Evolutionary conservation across 768 basidiomycete species (phyloP).

Genomic region (Solioccasus polychromus): DNA sequence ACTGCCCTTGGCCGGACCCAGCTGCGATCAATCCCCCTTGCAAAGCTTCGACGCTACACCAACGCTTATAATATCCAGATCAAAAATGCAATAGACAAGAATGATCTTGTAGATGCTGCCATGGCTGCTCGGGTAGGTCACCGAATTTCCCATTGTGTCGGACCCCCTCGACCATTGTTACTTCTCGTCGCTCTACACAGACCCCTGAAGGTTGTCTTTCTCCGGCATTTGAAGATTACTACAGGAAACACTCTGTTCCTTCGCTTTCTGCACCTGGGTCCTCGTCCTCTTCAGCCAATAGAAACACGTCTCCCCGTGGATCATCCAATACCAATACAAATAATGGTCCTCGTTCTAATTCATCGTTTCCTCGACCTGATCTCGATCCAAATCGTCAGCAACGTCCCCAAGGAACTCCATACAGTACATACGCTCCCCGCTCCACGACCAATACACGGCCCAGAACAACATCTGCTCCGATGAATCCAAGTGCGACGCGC

Average conservation of each 20-base stretch:
- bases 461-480: constrained; percentile 23
- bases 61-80: constrained; percentile 66
- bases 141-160: neutral
- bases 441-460: constrained; percentile 10
- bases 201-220: constrained; percentile 60
- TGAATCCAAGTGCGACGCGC: constrained; percentile 11
- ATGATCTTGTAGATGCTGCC: constrained; percentile 70
- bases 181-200: constrained; percentile 30
- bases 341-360: constrained; percentile 24
- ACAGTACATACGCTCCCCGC: constrained; percentile 18
- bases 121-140: constrained; percentile 47
- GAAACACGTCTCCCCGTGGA: constrained; percentile 14
- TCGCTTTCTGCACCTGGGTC: constrained; percentile 8
- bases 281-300: constrained; percentile 16
- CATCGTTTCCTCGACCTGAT: constrained; percentile 60
- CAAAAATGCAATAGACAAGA: constrained; percentile 68
- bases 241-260: constrained; percentile 31
- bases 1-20: constrained; percentile 63
- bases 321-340: constrained; percentile 4
- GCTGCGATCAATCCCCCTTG: constrained; percentile 53
- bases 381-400: constrained; percentile 47
- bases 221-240: constrained; percentile 53
- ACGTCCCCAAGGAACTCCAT: constrained; percentile 16
- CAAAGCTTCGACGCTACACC: constrained; percentile 67
- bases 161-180: neutral